A percentile compares a stretch with the other conserved stretches of the same genome.
phyloP scores from a whole-genome alignment of 176 grass and related monocot genomes.

The Aegilops longissima region DNA sequence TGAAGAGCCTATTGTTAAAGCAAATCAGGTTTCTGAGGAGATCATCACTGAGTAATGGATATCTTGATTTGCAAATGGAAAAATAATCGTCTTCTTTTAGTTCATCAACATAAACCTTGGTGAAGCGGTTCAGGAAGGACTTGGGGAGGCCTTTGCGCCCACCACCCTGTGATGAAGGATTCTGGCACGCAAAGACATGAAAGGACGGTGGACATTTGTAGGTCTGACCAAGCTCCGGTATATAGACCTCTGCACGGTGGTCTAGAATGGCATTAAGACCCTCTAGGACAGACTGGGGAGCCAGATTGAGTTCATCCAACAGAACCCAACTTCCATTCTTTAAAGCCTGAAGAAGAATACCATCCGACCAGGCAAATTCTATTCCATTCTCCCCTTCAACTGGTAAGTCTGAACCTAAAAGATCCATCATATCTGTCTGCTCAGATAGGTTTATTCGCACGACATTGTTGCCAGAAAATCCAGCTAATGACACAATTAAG shows the following conservation, averaged over 20 bases:
- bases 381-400: constrained; percentile 68
- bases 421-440: constrained; percentile 99
- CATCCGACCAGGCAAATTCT: constrained; percentile 96
- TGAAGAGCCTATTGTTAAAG: constrained; percentile 73
- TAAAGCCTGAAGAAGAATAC: constrained; percentile 98
- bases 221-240: constrained; percentile 80
- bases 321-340: constrained; percentile 95
- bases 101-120: constrained; percentile 96
- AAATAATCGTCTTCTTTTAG: constrained; percentile 82
- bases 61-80: constrained; percentile 64
- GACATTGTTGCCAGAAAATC: constrained; percentile 77
- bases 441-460: constrained; percentile 96
- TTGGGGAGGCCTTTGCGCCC: constrained; percentile 89
- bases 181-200: constrained; percentile 92
- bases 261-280: constrained; percentile 96
- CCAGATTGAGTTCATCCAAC: constrained; percentile 97
- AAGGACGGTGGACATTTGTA: constrained; percentile 86
- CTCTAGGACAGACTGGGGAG: constrained; percentile 93
- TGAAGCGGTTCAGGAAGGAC: constrained; percentile 94
- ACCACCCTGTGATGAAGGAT: constrained; percentile 91
- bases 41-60: constrained; percentile 43
- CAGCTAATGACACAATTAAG: constrained; percentile 75
- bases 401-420: constrained; percentile 91
- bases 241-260: constrained; percentile 95
- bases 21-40: constrained; percentile 70